Base-by-base conservation (phyloP, 1,284 basidiomycete species). In the Leccinum huronense region DNA sequence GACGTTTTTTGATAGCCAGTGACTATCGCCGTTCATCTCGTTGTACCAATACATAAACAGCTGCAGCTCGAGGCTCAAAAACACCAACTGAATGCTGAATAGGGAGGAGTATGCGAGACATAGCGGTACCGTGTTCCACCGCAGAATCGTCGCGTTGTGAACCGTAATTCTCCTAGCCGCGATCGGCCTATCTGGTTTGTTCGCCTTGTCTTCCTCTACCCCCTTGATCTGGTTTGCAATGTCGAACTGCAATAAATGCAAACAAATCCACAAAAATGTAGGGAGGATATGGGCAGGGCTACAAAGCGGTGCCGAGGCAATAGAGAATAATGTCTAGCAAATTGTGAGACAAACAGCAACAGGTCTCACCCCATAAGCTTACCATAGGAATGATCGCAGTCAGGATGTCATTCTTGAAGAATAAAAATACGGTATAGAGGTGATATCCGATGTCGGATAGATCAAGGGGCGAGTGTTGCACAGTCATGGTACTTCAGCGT, bases 141-240 rank as follows among this genome's bases (percentile, higher is more conserved):
- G 76, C 0, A 83, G 68, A 0, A 67, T 57, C 2, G 66, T 67
- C 0, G 81, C 79, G 2, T 72, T 60, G 3, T 31, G 42, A 1
- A 76, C 16, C 0, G 79, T 70, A 19, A 83, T 76, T 4, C 78
- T 75, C 6, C 74, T 72, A 3, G 78, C 65, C 0, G 80, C 80
- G 13, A 82, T 67, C 0, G 82, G 82, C 10, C 81, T 68, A 33
- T 75, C 75, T 3, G 76, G 72, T 59, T 83, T 80, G 69, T 82
- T 82, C 31, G 70, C 38, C n/a, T 60, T 65, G 67, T 84, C 81
- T 66, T 83, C 82, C 13, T 76, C 75, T 3, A 73, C 71, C 3
- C 70, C 69, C 14, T 78, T 70, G 55, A 73, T 75, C 68, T 83
- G 81, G 61, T 83, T 83, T 1, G 82, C 76, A 30, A 83, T 68